Conservation (phyloP, 352 stramenopile species). For the Globisporangium takayamanum region DNA sequence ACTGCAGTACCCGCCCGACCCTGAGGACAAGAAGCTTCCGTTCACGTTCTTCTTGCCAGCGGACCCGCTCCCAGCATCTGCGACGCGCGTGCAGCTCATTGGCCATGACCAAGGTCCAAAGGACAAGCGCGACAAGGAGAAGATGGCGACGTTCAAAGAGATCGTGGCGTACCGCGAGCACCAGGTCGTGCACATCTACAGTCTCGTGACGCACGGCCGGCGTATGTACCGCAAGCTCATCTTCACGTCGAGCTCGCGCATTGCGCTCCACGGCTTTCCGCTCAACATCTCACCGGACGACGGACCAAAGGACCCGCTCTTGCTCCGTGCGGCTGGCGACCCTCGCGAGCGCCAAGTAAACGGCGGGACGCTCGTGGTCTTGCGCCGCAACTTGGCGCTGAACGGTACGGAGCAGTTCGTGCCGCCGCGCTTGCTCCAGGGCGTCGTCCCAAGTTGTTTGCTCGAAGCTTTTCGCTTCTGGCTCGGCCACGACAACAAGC, state of each 20-base stretch:
- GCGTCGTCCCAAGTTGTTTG: conserved; percentile 91
- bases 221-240: conserved; percentile 95
- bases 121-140: conserved; percentile 70
- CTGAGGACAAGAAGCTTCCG: conserved; percentile 75
- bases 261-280: conserved; percentile 91
- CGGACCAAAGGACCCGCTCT: conserved; percentile 46
- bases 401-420: conserved; percentile 86
- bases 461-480: conserved; percentile 96
- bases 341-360: conserved; percentile 49
- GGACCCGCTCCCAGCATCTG: conserved; percentile 35
- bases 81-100: conserved; percentile 48
- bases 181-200: conserved; percentile 95
- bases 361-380: conserved; percentile 88
- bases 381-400: conserved; percentile 58
- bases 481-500: conserved; percentile 92
- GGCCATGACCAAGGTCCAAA: conserved; percentile 62
- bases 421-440: conserved; percentile 90
- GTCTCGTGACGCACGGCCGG: conserved; percentile 95
- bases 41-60: conserved; percentile 69
- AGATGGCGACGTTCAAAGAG: conserved; percentile 94
- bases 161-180: conserved; percentile 91
- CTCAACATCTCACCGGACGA: conserved; percentile 56
- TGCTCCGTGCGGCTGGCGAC: conserved; percentile 63
- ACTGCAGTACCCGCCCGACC: conserved; percentile 64
- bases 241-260: conserved; percentile 94